phyloP scores from a whole-genome alignment of 1,284 basidiomycete genomes.

The Apiotrichum mycotoxinovorans region DNA sequence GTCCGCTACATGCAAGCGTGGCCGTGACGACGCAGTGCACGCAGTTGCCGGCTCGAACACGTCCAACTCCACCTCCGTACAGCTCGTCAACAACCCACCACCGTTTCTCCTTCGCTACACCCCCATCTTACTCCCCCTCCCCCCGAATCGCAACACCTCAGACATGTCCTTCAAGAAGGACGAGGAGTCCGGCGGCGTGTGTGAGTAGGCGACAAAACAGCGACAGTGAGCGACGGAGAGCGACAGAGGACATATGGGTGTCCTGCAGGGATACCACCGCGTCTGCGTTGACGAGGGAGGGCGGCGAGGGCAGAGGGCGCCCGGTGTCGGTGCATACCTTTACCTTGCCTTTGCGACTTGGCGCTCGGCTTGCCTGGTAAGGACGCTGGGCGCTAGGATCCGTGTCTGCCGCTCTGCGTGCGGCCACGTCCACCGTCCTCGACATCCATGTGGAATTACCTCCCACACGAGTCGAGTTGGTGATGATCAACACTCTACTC shows the following conservation, averaged over 20 bases:
- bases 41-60: neutral
- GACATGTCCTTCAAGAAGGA: conserved; percentile 77
- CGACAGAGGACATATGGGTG: too few species aligned
- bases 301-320: too few species aligned
- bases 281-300: neutral
- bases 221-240: neutral
- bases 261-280: neutral
- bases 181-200: conserved; percentile 69
- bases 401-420: too few species aligned
- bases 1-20: too few species aligned
- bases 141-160: conserved; percentile 47
- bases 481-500: too few species aligned
- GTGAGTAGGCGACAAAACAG: conserved; percentile 29
- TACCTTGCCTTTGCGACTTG: too few species aligned
- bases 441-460: too few species aligned
- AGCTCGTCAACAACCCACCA: neutral
- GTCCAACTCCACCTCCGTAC: neutral
- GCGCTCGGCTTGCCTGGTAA: too few species aligned
- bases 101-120: neutral
- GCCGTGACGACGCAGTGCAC: neutral
- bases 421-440: too few species aligned
- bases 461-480: too few species aligned
- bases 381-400: too few species aligned
- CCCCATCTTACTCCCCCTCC: neutral
- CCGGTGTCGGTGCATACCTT: too few species aligned